Base-by-base conservation (phyloP, 768 basidiomycete genomes). In the Strobilomyces echinocephalus region DNA sequence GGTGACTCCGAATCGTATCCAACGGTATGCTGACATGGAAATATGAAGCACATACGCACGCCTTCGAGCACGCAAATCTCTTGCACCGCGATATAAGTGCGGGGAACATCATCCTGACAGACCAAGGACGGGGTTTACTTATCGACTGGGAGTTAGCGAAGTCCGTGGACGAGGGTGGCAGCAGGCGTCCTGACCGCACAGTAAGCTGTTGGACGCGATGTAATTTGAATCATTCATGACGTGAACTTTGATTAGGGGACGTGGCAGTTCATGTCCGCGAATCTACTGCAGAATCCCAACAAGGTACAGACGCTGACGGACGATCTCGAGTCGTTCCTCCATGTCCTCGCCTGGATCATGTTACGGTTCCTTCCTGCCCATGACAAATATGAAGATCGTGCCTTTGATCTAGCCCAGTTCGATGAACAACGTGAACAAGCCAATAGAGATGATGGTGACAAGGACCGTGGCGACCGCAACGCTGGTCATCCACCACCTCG, bases 311-410 rank as follows among this genome's bases (percentile, higher is more conserved):
- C 28, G 1, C 52, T 69, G n/a, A 49, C 60, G 21, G 69, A 72
- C 24, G 69, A 73, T 42, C 45, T 72, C 8, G 68, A 72, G 49
- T 72, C 72, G 0, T 70, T 72, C 49, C n/a, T 61, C 33, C 55
- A 64, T 41, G 50, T 56, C 18, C 34, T 57, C 0, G 52, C 11
- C 14, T 49, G 57, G 53, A 55, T 4, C 15, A 52, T 15, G 1
- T 8, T 51, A 14, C 43, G 50, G 5, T 38, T 38, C 10, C 16
- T 45, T 21, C 50, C 43, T 16, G 26, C 50, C n/a, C 8, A 2
- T 4, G 24, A 43, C 1, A 1, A 21, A 1, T 51, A 44, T n/a
- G 0, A 5, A 11, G 3, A 28, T n/a, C 50, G 34, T n/a, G 30
- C 11, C 6, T 4, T 4, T 0, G 50, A 51, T 21, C 10, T 51